phyloP scores from a whole-genome alignment of 2,329 filamentous ascomycete species.

The Westerdykella ornata region DNA sequence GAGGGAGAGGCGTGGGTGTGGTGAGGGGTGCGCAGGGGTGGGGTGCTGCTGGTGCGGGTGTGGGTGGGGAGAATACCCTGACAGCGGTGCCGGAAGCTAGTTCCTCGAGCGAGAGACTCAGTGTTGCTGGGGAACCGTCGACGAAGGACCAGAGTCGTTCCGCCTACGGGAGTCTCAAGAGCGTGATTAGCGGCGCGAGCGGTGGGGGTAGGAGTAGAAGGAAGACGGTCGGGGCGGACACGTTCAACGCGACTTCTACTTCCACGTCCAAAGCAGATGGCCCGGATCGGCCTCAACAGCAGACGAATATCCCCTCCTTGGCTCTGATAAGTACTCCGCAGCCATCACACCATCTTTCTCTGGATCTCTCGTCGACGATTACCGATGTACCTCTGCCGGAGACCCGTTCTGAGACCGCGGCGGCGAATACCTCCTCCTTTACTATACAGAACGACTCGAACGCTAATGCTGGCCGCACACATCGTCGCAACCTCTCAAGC shows the following conservation, averaged over 20 bases:
- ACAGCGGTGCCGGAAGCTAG: slow-evolving; percentile 45
- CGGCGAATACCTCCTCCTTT: slow-evolving; percentile 8
- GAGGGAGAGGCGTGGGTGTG: slow-evolving; percentile 14
- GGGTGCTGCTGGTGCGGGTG: slow-evolving; percentile 15
- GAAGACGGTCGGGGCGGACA: slow-evolving; percentile 17
- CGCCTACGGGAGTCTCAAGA: slow-evolving; percentile 36
- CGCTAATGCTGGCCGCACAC: slow-evolving; percentile 3
- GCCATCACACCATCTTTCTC: slow-evolving; percentile 33
- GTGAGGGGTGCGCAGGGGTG: slow-evolving; percentile 23
- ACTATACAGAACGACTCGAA: slow-evolving; percentile 6
- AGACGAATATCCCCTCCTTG: slow-evolving; percentile 23
- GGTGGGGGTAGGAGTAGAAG: slow-evolving; percentile 10
- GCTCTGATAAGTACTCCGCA: slow-evolving; percentile 28
- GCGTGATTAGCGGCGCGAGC: slow-evolving; percentile 33
- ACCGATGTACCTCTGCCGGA: slow-evolving; percentile 13
- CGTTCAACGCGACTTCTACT: slow-evolving; percentile 17
- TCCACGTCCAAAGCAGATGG: slow-evolving; percentile 10
- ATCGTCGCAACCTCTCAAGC: slow-evolving; percentile 20
- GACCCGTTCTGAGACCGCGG: not conserved
- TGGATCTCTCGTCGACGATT: slow-evolving; percentile 25
- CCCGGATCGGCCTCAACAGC: too few species aligned
- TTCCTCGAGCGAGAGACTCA: slow-evolving; percentile 38
- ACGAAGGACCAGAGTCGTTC: slow-evolving; percentile 30
- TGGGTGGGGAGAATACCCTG: slow-evolving; percentile 32
- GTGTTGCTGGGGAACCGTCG: slow-evolving; percentile 26